Evolutionary conservation across 805 yeast species (phyloP).

Genomic region (Barnettozyma botsteinii): DNA sequence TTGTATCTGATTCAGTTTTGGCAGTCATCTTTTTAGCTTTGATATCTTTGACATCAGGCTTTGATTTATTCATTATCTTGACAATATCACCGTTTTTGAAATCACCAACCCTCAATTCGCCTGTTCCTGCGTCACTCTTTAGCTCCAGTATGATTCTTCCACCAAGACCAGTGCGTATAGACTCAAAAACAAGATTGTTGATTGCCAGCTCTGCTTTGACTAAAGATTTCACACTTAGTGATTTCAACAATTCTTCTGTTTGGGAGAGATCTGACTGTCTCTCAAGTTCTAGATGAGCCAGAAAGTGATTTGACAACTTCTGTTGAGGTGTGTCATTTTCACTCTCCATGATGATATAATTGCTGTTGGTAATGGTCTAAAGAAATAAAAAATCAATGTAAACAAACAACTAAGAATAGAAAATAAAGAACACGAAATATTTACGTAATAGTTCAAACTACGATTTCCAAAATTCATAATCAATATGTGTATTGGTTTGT

Average conservation of each 20-base stretch:
- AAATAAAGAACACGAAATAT: background rate
- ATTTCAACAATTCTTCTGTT: constrained; percentile 33
- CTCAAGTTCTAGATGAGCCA: constrained; percentile 17
- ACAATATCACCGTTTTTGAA: constrained; percentile 76
- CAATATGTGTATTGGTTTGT: constrained; percentile 15
- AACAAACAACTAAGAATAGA: background rate
- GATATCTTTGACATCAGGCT: constrained; percentile 11
- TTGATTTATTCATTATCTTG: constrained; percentile 40
- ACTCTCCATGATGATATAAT: background rate
- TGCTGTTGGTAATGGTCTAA: background rate
- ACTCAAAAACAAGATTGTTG: constrained; percentile 53
- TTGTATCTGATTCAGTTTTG: constrained; percentile 2
- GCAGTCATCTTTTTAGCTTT: constrained; percentile 21
- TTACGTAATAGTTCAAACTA: background rate
- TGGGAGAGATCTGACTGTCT: constrained; percentile 21
- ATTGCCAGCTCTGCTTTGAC: constrained; percentile 72
- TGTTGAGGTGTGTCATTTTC: background rate
- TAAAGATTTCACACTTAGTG: constrained; percentile 58
- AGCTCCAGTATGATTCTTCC: constrained; percentile 70
- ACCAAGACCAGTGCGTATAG: constrained; percentile 69
- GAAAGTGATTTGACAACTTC: constrained; percentile 15
- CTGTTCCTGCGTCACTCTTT: constrained; percentile 43
- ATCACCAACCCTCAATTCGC: constrained; percentile 41
- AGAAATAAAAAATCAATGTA: background rate
- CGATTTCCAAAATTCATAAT: constrained; percentile 11